phyloP scores from a whole-genome alignment of 306 rosid genomes.

The Quercus parvula region DNA sequence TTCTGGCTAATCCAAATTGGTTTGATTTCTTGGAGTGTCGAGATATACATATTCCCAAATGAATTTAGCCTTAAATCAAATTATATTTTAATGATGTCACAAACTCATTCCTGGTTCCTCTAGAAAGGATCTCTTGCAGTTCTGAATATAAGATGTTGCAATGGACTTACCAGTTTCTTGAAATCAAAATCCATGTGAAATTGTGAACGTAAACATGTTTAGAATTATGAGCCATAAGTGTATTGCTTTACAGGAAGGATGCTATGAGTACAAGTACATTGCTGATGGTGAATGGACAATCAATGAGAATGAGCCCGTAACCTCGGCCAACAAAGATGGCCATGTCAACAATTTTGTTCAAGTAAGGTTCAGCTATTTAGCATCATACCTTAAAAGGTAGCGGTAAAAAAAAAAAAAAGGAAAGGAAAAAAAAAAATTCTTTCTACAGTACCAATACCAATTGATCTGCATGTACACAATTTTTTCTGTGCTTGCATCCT shows the following conservation, averaged over 20 bases:
- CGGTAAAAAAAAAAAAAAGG: neutral
- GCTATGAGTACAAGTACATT: conserved; percentile 90
- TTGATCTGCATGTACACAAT: neutral
- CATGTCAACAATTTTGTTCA: conserved; percentile 75
- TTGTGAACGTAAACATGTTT: neutral
- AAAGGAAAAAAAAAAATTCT: neutral
- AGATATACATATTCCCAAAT: neutral
- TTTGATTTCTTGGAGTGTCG: neutral
- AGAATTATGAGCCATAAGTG: conserved; percentile 4
- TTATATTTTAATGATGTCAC: neutral
- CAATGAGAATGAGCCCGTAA: conserved; percentile 44
- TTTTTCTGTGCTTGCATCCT: conserved; percentile 7
- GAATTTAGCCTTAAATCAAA: neutral
- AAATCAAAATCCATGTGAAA: neutral
- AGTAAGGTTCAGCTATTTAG: conserved; percentile 45
- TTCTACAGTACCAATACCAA: neutral
- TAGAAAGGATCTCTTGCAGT: neutral
- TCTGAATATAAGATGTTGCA: neutral
- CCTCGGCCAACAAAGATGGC: conserved; percentile 77
- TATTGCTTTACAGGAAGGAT: conserved; percentile 68
- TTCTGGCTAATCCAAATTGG: no score
- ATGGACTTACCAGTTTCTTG: conserved; percentile 8
- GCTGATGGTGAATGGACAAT: conserved; percentile 76
- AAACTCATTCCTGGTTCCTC: neutral
- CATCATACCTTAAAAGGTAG: no score